Conservation (phyloP, 1,284 basidiomycete genomes). For the Apiotrichum akiyoshidainum region DNA sequence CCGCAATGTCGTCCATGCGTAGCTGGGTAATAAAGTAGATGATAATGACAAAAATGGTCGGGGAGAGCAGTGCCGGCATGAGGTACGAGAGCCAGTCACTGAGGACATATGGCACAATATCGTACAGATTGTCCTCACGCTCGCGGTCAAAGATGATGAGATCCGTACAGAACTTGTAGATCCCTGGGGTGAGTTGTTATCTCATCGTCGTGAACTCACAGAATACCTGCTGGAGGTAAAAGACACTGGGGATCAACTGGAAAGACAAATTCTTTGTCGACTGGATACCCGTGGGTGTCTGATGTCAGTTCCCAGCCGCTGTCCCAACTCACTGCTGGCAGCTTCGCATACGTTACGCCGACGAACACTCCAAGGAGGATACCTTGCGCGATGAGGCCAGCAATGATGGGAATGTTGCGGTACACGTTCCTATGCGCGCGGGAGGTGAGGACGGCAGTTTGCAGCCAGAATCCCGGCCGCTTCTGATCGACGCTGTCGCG, state of each 20-base stretch:
- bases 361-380: conserved; percentile 41
- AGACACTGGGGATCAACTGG: conserved; percentile 46
- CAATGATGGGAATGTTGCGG: conserved; percentile 42
- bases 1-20: conserved; percentile 47
- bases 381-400: conserved; percentile 46
- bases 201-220: conserved; percentile 15
- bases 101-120: conserved; percentile 49
- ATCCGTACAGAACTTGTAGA: conserved; percentile 49
- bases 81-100: conserved; percentile 49
- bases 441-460: conserved; percentile 43
- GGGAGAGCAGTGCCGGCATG: conserved; percentile 42
- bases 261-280: conserved; percentile 49
- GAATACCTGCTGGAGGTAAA: conserved; percentile 47
- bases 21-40: conserved; percentile 50
- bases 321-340: conserved; percentile 26
- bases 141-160: conserved; percentile 56
- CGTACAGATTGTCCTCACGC: conserved; percentile 45
- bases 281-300: conserved; percentile 52
- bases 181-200: conserved; percentile 11
- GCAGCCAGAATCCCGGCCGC: conserved; percentile 38
- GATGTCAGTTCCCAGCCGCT: background rate
- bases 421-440: conserved; percentile 48
- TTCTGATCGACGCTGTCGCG: conserved; percentile 17
- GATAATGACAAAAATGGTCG: conserved; percentile 46
- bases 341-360: conserved; percentile 29